Base-by-base conservation (phyloP, 106 monocot genomes). In the Gastrodia elata region DNA sequence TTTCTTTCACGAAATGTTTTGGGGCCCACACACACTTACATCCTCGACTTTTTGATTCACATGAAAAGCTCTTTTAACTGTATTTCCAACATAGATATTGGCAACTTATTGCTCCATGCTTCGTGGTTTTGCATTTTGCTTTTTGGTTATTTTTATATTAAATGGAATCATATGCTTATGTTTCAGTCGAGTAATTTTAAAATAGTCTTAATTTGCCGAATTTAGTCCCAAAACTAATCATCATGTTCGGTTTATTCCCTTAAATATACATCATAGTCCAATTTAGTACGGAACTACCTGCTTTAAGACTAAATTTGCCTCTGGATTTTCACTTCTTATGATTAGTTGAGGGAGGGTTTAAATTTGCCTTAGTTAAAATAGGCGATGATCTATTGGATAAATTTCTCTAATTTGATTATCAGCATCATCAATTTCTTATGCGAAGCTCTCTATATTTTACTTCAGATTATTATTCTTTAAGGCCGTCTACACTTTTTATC, bases 401-500 rank as follows among this genome's bases (percentile, higher is more conserved):
- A n/a, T n/a, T n/a, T n/a, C n/a, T 35, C 26, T 58, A 58, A 25
- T 58, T 58, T 35, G 2, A 34, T 34, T 26, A 35, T n/a, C n/a
- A n/a, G 15, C 22, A 18, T 68, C n/a, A n/a, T 38, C 38, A 68
- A 11, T 22, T 38, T 38, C n/a, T 36, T 16, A 2, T 22, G 20
- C 22, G 32, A 68, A 68, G 26, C 13, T 14, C 57, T n/a, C 27
- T 40, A n/a, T 37, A 39, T 65, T 44, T 46, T 52, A 55, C n/a
- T 65, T 72, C 37, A 65, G 11, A 65, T 15, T 77, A 39, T 38
- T 68, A 42, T 71, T 44, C 11, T 69, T 18, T 0, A n/a, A 42
- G 30, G 8, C 44, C 36, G 9, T 18, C 2, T 61, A 30, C 69
- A 43, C 58, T 77, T 78, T 37, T 81, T n/a, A n/a, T n/a, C n/a